Base-by-base conservation (phyloP, 2,329 filamentous ascomycete genomes). In the Aspergillus tubingensis region DNA sequence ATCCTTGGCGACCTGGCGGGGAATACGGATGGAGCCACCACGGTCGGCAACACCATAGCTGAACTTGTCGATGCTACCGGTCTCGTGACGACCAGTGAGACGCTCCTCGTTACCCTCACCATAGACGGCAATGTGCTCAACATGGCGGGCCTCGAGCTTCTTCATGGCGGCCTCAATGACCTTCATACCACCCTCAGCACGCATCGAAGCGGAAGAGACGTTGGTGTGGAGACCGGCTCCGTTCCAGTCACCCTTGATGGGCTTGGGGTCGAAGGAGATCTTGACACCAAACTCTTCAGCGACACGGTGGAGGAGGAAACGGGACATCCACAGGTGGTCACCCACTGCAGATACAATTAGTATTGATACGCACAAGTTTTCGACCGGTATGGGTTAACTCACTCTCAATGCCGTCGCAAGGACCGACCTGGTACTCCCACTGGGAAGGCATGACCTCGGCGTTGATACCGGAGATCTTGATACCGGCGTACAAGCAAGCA, bases 401-500 rank as follows among this genome's bases (percentile, higher is more conserved):
- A 91, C 89, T 90, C 77, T 88, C 83, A 72, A 97, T 97, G 66
- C 92, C 94, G 57, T 83, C 79, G 81, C 91, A 96, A 66, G 94
- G 94, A 60, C 94, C 94, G 72, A 97, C 91, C 78, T 97, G 94
- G 88, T 91, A 97, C 80, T 98, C 94, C 94, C 94, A 98, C 81
- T 97, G 94, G 62, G 91, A 92, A 66, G 92, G 91, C 91, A 97
- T 96, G 74, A 99, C 95, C 86, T 99, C 95, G 68, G 95, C 95
- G 80, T 99, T 99, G 83, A 95, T 98, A 74, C 95, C 95, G 25
- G 93, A 96, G 80, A 99, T 98, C 79, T 93, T 88, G 81, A 99
- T 85, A 62, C 90, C 89, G 62, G 94, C 87, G 78, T 92, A 96
- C 79, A 98, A 77, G 85, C 87, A 96, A 68, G 89, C 89, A 82